These are phyloP conservation scores for Solanum bulbocastanum DNA, from an alignment of 257 asterid genomes.

Conservation along the genomic window DNA sequence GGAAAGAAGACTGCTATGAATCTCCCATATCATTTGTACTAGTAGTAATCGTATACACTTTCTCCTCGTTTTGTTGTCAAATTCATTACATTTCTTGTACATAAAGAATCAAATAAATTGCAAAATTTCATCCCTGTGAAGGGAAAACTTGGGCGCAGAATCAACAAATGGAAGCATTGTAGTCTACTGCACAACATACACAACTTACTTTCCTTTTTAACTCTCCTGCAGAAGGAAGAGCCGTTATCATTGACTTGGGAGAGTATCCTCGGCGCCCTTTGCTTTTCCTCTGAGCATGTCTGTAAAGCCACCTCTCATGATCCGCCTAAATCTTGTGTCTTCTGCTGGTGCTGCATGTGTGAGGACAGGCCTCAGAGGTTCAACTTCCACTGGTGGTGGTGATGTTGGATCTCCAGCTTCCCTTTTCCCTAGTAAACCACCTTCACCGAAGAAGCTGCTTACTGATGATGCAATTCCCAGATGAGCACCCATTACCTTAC, in stretches of 20 bases:
- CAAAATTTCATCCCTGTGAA: not conserved
- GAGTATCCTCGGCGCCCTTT: constrained; percentile 45
- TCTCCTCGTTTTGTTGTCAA: not conserved
- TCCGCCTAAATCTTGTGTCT: constrained; percentile 84
- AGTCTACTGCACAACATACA: not conserved
- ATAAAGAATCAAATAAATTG: not conserved
- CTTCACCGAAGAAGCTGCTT: constrained; percentile 81
- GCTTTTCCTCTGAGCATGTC: constrained; percentile 86
- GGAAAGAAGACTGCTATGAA: not conserved
- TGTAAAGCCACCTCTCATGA: constrained; percentile 82
- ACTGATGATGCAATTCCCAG: constrained; percentile 77
- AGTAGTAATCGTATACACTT: not conserved
- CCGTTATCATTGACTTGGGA: constrained; percentile 25
- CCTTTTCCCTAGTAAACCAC: constrained; percentile 72
- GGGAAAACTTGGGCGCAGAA: not conserved
- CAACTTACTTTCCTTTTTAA: not conserved
- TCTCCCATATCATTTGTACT: not conserved
- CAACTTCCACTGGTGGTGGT: constrained; percentile 24
- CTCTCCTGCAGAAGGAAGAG: not conserved
- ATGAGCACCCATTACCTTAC: constrained; percentile 96
- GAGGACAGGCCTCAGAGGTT: constrained; percentile 22
- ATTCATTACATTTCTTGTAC: not conserved
- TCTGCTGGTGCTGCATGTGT: constrained; percentile 39
- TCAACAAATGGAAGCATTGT: not conserved
- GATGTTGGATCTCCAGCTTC: constrained; percentile 40